Evolutionary conservation across 352 stramenopile genomes (phyloP).

Genomic region (Globisporangium mamillatum): DNA sequence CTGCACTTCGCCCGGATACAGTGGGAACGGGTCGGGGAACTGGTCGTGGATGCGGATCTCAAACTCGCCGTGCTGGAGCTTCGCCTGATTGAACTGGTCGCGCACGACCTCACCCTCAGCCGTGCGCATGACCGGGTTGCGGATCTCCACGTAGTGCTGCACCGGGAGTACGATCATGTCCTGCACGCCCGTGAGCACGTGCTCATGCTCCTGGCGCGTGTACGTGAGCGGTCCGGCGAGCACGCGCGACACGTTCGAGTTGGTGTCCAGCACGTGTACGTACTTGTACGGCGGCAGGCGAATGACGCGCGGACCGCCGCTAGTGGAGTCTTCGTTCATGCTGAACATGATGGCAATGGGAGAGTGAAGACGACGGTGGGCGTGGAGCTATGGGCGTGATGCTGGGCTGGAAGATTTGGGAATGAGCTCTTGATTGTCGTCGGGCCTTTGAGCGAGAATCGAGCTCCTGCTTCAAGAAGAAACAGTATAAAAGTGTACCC

Average conservation of each 20-base stretch:
- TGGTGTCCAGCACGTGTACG: conserved; percentile 82
- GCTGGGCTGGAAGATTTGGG: conserved; percentile 5
- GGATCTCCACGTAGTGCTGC: conserved; percentile 78
- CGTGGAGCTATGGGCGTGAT: not conserved
- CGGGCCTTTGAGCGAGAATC: not conserved
- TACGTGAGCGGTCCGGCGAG: conserved; percentile 74
- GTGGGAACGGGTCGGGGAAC: conserved; percentile 73
- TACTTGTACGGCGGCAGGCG: conserved; percentile 81
- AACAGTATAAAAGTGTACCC: conserved; percentile 2
- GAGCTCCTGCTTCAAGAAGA: not conserved
- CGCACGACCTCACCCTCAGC: conserved; percentile 47
- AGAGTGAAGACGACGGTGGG: not conserved
- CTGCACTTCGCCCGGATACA: conserved; percentile 72
- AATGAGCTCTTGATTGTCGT: conserved; percentile 10
- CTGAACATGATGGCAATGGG: not conserved
- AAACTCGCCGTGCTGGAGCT: conserved; percentile 75
- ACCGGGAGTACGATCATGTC: conserved; percentile 78
- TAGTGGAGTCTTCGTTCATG: conserved; percentile 22
- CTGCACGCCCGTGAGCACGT: conserved; percentile 53
- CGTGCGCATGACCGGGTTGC: conserved; percentile 57
- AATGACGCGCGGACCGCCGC: conserved; percentile 62
- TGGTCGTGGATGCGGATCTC: conserved; percentile 74
- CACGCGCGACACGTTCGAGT: conserved; percentile 81
- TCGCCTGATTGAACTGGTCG: conserved; percentile 71
- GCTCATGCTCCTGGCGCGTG: conserved; percentile 78